These are phyloP conservation scores for Talinum fruticosum DNA, from an alignment of 148 eudicot species.

Conservation along the genomic window DNA sequence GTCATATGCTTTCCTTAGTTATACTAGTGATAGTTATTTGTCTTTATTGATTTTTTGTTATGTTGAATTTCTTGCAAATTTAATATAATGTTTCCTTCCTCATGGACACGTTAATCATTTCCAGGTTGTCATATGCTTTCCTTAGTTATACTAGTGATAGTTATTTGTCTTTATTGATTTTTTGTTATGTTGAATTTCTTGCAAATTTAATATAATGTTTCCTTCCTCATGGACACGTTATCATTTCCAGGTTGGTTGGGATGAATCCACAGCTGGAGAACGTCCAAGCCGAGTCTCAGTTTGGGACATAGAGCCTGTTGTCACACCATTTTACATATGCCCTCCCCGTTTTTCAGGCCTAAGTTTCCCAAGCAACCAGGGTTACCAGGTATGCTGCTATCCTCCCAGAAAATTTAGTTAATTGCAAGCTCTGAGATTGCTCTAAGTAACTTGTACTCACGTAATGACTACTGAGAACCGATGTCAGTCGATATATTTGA, in stretches of 20 bases:
- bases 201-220: background rate
- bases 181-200: background rate
- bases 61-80: background rate
- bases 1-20: too few relatives aligned
- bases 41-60: background rate
- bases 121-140: too few relatives aligned
- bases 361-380: conserved; percentile 84
- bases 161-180: background rate
- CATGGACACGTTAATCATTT: conserved; percentile 10
- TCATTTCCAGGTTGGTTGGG: conserved; percentile 90
- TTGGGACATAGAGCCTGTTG: conserved; percentile 97
- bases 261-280: conserved; percentile 95
- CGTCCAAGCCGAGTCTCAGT: conserved; percentile 93
- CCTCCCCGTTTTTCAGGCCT: conserved; percentile 98
- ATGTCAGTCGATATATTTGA: background rate
- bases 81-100: background rate
- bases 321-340: conserved; percentile 92
- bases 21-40: background rate
- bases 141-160: background rate
- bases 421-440: background rate
- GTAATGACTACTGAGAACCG: background rate
- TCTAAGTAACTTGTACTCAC: background rate
- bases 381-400: conserved; percentile 52
- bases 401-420: background rate
- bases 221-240: background rate